Percentiles rank a stretch among this genome's conserved stretches.
These are phyloP conservation scores for Starmerella scarabaei DNA, from an alignment of 805 yeast genomes.

Conservation along the genomic window DNA sequence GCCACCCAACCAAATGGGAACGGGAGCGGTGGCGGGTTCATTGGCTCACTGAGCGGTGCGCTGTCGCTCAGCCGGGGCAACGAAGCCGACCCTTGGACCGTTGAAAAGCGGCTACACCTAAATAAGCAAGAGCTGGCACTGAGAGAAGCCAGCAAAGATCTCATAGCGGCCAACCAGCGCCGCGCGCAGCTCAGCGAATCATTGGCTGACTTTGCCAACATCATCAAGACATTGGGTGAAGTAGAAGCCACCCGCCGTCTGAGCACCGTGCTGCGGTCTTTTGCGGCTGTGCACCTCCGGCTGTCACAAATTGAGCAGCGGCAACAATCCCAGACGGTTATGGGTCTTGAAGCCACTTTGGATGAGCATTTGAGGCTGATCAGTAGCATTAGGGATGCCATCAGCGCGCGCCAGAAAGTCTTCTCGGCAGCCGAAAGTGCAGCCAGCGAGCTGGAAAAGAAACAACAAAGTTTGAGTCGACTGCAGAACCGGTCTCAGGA, in stretches of 20 bases:
- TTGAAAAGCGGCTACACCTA: slow-evolving; percentile 52
- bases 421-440: slow-evolving; percentile 34
- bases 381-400: slow-evolving; percentile 58
- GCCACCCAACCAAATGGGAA: too few relatives aligned
- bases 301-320: slow-evolving; percentile 65
- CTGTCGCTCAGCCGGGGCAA: slow-evolving; percentile 28
- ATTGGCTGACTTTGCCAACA: slow-evolving; percentile 50
- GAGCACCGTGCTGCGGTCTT: slow-evolving; percentile 50
- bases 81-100: slow-evolving; percentile 71
- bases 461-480: slow-evolving; percentile 36
- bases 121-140: slow-evolving; percentile 65
- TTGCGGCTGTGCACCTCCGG: slow-evolving; percentile 58
- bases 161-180: slow-evolving; percentile 63
- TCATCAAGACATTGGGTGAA: slow-evolving; percentile 49
- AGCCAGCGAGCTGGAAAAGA: slow-evolving; percentile 38
- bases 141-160: slow-evolving; percentile 50
- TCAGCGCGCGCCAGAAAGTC: slow-evolving; percentile 57
- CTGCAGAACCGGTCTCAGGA: slow-evolving; percentile 39
- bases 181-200: slow-evolving; percentile 59
- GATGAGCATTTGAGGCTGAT: slow-evolving; percentile 77
- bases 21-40: slow-evolving; percentile 10
- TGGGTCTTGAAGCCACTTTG: slow-evolving; percentile 72
- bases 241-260: slow-evolving; percentile 61
- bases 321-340: slow-evolving; percentile 68
- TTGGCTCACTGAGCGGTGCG: slow-evolving; percentile 16